Conservation (phyloP, 164 flowering plant genomes). For the Sextonia rubra region DNA sequence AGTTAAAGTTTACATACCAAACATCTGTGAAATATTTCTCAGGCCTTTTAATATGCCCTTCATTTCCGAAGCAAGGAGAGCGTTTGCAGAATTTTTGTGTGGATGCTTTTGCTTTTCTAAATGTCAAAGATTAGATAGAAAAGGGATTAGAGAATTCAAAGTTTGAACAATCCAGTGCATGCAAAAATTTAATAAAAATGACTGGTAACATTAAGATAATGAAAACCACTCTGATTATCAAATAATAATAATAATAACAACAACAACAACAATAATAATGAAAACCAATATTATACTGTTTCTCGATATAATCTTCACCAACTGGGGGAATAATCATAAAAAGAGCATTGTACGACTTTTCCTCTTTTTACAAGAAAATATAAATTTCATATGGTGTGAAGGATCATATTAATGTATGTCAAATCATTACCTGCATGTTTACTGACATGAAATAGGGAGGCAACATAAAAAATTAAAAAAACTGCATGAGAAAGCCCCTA, state of each 20-base stretch:
- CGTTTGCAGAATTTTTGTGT: not conserved
- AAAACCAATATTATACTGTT: too few relatives aligned
- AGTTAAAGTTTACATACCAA: constrained; percentile 36
- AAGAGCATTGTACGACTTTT: not conserved
- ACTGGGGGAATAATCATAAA: not conserved
- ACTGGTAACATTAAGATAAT: too few relatives aligned
- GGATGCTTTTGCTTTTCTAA: not conserved
- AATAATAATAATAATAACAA: too few relatives aligned
- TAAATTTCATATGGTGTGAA: too few relatives aligned
- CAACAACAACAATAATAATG: not conserved
- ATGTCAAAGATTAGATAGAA: not conserved
- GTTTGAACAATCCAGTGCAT: not conserved
- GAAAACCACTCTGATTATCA: too few relatives aligned
- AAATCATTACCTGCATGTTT: not conserved
- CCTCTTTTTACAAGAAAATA: not conserved
- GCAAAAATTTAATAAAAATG: too few relatives aligned
- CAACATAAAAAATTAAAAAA: too few relatives aligned
- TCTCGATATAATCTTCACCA: not conserved
- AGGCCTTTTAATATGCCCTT: constrained; percentile 77
- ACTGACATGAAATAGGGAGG: not conserved
- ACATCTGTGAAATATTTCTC: constrained; percentile 71
- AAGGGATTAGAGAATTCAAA: not conserved
- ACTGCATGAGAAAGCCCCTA: too few relatives aligned
- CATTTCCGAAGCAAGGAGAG: constrained; percentile 19
- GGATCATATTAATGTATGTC: not conserved